Conservation (phyloP, 108 stramenopile species). For the Cyclotella kingstonii region DNA sequence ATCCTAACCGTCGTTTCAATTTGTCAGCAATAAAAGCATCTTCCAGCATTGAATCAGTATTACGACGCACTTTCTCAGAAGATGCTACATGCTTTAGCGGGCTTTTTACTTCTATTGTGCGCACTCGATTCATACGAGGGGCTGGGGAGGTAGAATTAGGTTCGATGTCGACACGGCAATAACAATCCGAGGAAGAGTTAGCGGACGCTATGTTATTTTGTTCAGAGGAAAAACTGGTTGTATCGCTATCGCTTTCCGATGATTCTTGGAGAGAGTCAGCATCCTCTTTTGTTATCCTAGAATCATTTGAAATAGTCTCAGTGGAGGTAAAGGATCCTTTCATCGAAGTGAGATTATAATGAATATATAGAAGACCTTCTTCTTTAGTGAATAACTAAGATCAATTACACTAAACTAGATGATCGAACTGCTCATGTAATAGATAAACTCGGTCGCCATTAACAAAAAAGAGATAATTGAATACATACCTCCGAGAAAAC, state of each 20-base stretch:
- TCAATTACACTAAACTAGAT: too few relatives aligned
- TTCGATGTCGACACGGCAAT: not conserved
- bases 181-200: not conserved
- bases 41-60: conserved; percentile 51
- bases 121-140: conserved; percentile 14
- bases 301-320: too few relatives aligned
- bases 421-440: too few relatives aligned
- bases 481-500: too few relatives aligned
- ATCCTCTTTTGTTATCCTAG: too few relatives aligned
- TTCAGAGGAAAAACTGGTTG: not conserved
- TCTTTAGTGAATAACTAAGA: too few relatives aligned
- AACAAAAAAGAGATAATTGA: too few relatives aligned
- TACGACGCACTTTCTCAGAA: conserved; percentile 34
- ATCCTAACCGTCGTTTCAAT: conserved; percentile 30
- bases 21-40: conserved; percentile 41
- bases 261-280: too few relatives aligned
- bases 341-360: too few relatives aligned
- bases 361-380: too few relatives aligned
- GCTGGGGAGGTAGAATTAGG: conserved; percentile 12
- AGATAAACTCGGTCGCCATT: too few relatives aligned
- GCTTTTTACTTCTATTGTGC: conserved; percentile 29
- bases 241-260: not conserved
- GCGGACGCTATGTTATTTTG: not conserved
- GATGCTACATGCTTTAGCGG: conserved; percentile 33
- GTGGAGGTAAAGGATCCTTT: too few relatives aligned